A percentile compares a stretch with the other conserved stretches of the same genome.
Evolutionary conservation across 768 basidiomycete species (phyloP).

Genomic region (Saitozyma sp.): DNA sequence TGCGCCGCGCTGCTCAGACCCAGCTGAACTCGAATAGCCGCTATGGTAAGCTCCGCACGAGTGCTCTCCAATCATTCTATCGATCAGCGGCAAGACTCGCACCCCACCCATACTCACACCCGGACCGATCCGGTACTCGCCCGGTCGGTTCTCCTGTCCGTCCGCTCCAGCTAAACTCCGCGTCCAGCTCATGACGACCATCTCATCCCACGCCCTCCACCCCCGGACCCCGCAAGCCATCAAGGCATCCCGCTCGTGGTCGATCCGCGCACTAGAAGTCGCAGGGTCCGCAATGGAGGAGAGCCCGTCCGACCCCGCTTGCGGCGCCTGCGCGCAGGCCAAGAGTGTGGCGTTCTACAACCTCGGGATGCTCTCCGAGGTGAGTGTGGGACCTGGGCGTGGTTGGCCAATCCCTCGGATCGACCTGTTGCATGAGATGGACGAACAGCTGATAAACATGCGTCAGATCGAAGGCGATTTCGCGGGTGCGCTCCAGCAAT

Average conservation of each 20-base stretch:
- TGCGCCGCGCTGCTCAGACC: background rate
- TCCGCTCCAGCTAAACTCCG: background rate
- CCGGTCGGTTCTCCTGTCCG: too few relatives aligned
- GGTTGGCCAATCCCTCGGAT: too few relatives aligned
- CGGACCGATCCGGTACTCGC: too few relatives aligned
- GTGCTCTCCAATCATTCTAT: too few relatives aligned
- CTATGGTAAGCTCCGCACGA: background rate
- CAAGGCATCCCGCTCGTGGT: slow-evolving; percentile 46
- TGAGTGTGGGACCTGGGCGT: slow-evolving; percentile 16
- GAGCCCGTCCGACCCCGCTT: slow-evolving; percentile 7
- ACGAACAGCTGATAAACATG: background rate
- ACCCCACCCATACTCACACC: too few relatives aligned
- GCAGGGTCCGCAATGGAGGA: slow-evolving; percentile 36
- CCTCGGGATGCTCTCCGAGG: slow-evolving; percentile 49
- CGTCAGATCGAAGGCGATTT: slow-evolving; percentile 44
- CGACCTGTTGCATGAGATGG: too few relatives aligned
- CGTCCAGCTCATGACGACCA: slow-evolving; percentile 46
- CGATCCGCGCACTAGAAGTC: slow-evolving; percentile 38
- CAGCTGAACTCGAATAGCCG: slow-evolving; percentile 1
- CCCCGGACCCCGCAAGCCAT: slow-evolving; percentile 35
- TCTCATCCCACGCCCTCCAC: slow-evolving; percentile 45
- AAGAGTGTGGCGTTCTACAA: slow-evolving; percentile 43
- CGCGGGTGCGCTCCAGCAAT: slow-evolving; percentile 28
- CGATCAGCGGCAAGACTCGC: too few relatives aligned
- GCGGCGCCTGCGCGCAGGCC: slow-evolving; percentile 37